Evolutionary conservation across 2,329 filamentous ascomycete species (phyloP).

Genomic region (Mollisia scopiformis): DNA sequence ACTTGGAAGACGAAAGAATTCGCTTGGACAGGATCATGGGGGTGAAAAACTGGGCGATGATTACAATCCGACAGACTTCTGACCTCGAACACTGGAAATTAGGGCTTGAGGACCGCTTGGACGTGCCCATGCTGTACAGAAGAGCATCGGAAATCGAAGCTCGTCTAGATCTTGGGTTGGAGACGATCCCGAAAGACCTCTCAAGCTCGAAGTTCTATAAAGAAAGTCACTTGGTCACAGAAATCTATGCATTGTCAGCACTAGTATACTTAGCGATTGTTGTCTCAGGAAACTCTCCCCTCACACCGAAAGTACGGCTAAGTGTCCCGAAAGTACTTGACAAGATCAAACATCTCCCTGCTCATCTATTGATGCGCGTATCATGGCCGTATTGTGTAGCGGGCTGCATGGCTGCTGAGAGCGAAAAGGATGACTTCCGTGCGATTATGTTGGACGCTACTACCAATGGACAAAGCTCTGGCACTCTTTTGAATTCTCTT

Average conservation of each 20-base stretch:
- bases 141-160: conserved; percentile 23
- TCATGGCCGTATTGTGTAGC: conserved; percentile 9
- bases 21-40: conserved; percentile 13
- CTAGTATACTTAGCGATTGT: conserved; percentile 10
- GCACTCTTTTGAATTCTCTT: conserved; percentile 6
- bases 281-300: conserved; percentile 4
- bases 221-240: conserved; percentile 3
- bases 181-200: neutral
- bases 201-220: neutral
- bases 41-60: conserved; percentile 17
- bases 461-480: neutral
- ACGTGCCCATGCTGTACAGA: neutral
- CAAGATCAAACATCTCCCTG: conserved; percentile 3
- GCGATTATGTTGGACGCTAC: neutral
- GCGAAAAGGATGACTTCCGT: conserved; percentile 6
- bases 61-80: conserved; percentile 11
- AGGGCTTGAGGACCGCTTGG: neutral
- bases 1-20: conserved; percentile 9
- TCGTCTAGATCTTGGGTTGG: conserved; percentile 6
- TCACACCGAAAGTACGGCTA: neutral
- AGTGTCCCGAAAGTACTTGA: neutral
- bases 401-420: conserved; percentile 14
- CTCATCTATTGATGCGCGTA: conserved; percentile 9
- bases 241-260: conserved; percentile 8
- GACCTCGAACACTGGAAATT: conserved; percentile 12